These are phyloP conservation scores for Pascua guehoae DNA, from an alignment of 1,284 basidiomycete species.

Conservation along the genomic window DNA sequence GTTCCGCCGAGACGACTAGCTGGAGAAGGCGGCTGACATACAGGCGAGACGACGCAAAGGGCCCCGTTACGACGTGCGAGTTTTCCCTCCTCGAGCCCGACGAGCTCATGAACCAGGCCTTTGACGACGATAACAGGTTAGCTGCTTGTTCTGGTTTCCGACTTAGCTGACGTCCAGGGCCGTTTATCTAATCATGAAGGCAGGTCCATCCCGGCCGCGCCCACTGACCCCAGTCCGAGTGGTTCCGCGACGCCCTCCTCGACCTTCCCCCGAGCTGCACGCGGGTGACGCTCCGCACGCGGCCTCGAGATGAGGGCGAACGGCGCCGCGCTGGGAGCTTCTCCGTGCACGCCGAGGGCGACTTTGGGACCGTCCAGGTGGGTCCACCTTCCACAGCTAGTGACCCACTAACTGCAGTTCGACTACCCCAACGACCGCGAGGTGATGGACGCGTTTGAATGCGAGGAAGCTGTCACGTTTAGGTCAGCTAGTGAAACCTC, in stretches of 20 bases:
- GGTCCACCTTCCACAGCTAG: not conserved
- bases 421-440: conserved; percentile 88
- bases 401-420: conserved; percentile 58
- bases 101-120: conserved; percentile 71
- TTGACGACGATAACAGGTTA: conserved; percentile 66
- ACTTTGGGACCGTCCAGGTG: conserved; percentile 78
- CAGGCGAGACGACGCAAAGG: conserved; percentile 76
- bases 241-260: conserved; percentile 84
- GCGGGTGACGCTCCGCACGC: conserved; percentile 74
- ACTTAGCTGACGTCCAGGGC: conserved; percentile 53
- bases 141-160: no score
- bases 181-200: conserved; percentile 82
- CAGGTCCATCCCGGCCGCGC: not conserved
- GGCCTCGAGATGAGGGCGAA: conserved; percentile 44
- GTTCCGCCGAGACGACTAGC: no score
- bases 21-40: not conserved
- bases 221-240: conserved; percentile 63
- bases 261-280: conserved; percentile 82
- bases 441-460: conserved; percentile 83
- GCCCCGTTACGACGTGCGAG: conserved; percentile 84
- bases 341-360: conserved; percentile 70
- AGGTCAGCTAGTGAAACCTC: conserved; percentile 56
- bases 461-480: conserved; percentile 62
- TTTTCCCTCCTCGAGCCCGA: conserved; percentile 82
- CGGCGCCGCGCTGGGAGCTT: conserved; percentile 55